Evolutionary conservation across 179 eudicot genomes (phyloP).

Genomic region (Pouteria campechiana): DNA sequence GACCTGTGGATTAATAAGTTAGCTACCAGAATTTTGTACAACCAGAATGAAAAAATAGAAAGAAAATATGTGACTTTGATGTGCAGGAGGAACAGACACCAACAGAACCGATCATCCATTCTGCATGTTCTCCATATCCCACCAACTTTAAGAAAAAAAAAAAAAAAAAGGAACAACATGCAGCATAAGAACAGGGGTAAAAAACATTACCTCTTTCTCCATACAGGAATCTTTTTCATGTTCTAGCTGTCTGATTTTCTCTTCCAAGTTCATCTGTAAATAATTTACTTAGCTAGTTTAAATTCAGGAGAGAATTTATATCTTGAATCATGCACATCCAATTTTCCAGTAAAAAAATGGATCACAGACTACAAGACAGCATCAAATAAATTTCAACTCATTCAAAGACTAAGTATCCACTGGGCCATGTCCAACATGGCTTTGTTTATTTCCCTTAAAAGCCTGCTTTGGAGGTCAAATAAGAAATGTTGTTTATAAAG

Average conservation of each 20-base stretch:
- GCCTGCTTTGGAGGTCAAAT: too few species aligned
- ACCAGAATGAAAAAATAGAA: neutral
- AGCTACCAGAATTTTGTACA: neutral
- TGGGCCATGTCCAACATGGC: too few species aligned
- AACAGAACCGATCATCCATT: too few species aligned
- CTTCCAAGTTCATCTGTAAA: conserved; percentile 32
- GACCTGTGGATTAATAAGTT: conserved; percentile 24
- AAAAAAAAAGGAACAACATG: neutral
- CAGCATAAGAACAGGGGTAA: neutral
- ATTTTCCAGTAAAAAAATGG: neutral
- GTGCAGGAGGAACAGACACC: too few species aligned
- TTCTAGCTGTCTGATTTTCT: conserved; percentile 32
- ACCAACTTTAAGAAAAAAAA: too few species aligned
- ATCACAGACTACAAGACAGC: neutral
- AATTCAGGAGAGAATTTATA: too few species aligned
- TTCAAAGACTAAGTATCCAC: too few species aligned
- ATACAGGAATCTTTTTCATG: conserved; percentile 26
- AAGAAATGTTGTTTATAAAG: conserved; percentile 2
- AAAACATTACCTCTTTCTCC: conserved; percentile 28
- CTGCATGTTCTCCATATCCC: neutral
- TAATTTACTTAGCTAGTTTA: too few species aligned
- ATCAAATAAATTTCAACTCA: neutral
- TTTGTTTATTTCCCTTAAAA: too few species aligned
- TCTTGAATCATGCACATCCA: too few species aligned
- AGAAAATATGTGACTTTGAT: neutral